Evolutionary conservation across 768 basidiomycete genomes (phyloP), one percentile per base, ranked within the genome.

Genomic region (Fomitopsis serialis): DNA sequence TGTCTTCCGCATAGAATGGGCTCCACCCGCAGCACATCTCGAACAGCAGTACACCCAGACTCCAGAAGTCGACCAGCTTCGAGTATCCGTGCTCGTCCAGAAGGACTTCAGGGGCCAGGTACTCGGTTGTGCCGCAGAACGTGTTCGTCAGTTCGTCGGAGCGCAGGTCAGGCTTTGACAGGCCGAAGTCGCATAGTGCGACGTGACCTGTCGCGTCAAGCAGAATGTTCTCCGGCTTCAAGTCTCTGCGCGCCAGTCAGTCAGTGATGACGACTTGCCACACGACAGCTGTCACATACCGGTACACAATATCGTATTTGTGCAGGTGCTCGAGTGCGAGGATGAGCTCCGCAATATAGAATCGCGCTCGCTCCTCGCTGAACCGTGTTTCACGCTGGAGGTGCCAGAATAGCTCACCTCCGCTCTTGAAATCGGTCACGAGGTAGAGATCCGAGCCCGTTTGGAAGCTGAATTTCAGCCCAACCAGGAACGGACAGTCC

Each of bases 1-100:
- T 97, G 66, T 99, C 97, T 64, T 99, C 97, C 17, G 96, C 95
- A 64, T 98, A 99, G 73, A 98, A 99, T 40, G 97, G 97, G 66
- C 90, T 93, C 97, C 97, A 98, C 6, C 97, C 97, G 61, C 97
- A 99, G 64, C 97, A 98, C 97, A 99, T 99, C 72, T 99, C 97
- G 67, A 98, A 99, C 22, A 99, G 76, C 29, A 99, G 76, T 1
- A 98, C 97, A 32, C 95, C 96, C 19, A 98, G 73, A 45, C 87
- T 90, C 95, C 97, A 99, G 68, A 98, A 99, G 68, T 99, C 97
- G 61, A 99, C 97, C 46, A 97, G 85, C 72, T 98, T 98, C 44
- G 90, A 92, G 70, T 99, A 98, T 12, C 97, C 97, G 58, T 96
- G 93, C 65, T 98, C 97, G 68, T 98, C 95, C 42, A 99, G 80